Evolutionary conservation across 495 filamentous ascomycete species (phyloP).

Genomic region (Parmelia sp.): DNA sequence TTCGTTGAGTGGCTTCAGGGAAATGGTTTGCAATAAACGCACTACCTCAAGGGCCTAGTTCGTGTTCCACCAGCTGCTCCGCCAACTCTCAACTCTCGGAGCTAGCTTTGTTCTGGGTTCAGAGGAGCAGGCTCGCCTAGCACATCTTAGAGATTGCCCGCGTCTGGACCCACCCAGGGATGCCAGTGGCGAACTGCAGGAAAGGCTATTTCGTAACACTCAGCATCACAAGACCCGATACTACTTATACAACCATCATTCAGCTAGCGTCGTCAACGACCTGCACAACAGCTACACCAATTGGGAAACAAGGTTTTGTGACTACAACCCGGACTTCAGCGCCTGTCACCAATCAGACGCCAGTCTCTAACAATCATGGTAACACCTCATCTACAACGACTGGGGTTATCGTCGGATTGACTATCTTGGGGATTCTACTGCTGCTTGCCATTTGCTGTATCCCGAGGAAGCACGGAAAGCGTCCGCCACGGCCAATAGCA

Average conservation of each 20-base stretch:
- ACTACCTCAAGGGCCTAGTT: not conserved
- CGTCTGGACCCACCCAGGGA: slow-evolving; percentile 1
- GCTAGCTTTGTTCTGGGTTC: slow-evolving; percentile 4
- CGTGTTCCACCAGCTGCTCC: slow-evolving; percentile 7
- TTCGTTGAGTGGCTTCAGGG: slow-evolving; percentile 20
- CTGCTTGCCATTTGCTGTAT: slow-evolving; percentile 11
- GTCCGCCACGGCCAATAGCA: slow-evolving; percentile 10
- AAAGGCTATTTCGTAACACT: slow-evolving; percentile 8
- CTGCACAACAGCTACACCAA: slow-evolving; percentile 1
- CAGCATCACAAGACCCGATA: slow-evolving; percentile 11
- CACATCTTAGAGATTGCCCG: not conserved
- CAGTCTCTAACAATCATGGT: slow-evolving; percentile 2
- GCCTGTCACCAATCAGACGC: slow-evolving; percentile 6
- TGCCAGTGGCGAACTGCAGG: slow-evolving; percentile 7
- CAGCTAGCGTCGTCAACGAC: slow-evolving; percentile 8
- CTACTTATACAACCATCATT: slow-evolving; percentile 12
- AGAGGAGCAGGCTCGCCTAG: not conserved
- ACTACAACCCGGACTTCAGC: slow-evolving; percentile 6
- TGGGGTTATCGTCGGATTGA: slow-evolving; percentile 12
- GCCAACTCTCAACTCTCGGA: slow-evolving; percentile 9
- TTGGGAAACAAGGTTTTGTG: not conserved
- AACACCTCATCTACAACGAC: slow-evolving; percentile 14
- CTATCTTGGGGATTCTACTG: slow-evolving; percentile 6
- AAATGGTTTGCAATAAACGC: not conserved
- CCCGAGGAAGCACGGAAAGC: slow-evolving; percentile 4